Percentiles rank a stretch among this genome's conserved stretches.
phyloP scores from a whole-genome alignment of 2,329 filamentous ascomycete genomes.

The Ophiosphaerella korrae region DNA sequence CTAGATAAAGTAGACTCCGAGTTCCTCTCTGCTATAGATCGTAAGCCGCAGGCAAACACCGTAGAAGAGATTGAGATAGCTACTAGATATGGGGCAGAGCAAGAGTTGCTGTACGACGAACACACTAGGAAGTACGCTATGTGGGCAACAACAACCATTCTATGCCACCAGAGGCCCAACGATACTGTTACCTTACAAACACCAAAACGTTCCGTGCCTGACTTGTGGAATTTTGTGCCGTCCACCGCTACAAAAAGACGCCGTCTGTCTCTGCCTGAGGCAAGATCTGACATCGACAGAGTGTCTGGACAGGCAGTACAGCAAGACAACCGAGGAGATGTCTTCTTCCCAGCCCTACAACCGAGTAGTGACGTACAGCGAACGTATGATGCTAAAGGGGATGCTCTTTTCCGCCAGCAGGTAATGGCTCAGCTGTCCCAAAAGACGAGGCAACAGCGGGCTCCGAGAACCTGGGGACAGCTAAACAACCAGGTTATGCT shows the following conservation, averaged over 20 bases:
- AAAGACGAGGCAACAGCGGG: conserved; percentile 1
- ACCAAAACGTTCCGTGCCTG: conserved; percentile 2
- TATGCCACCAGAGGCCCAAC: conserved; percentile 6
- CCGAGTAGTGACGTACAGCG: conserved; percentile 3
- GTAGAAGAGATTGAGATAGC: conserved; percentile 7
- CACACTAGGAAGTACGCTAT: conserved; percentile 14
- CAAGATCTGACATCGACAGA: background rate
- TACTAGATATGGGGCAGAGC: conserved; percentile 6
- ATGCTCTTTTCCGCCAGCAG: conserved; percentile 12
- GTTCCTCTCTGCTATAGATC: conserved; percentile 13
- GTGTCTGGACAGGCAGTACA: background rate
- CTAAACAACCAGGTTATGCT: conserved; percentile 13
- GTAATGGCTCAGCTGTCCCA: conserved; percentile 12
- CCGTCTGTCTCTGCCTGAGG: conserved; percentile 5
- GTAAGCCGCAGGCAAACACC: conserved; percentile 6
- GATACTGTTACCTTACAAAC: conserved; percentile 1
- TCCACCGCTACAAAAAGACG: conserved; percentile 1
- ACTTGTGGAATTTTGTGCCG: background rate
- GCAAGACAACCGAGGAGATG: background rate
- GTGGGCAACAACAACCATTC: conserved; percentile 12
- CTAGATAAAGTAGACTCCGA: conserved; percentile 6
- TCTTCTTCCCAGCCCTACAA: conserved; percentile 5
- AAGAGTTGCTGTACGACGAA: conserved; percentile 5
- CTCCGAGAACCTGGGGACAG: conserved; percentile 13
- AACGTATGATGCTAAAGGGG: conserved; percentile 8